These are phyloP conservation scores for Kodamaea jinghongensis DNA, from an alignment of 805 yeast species.

Conservation along the genomic window DNA sequence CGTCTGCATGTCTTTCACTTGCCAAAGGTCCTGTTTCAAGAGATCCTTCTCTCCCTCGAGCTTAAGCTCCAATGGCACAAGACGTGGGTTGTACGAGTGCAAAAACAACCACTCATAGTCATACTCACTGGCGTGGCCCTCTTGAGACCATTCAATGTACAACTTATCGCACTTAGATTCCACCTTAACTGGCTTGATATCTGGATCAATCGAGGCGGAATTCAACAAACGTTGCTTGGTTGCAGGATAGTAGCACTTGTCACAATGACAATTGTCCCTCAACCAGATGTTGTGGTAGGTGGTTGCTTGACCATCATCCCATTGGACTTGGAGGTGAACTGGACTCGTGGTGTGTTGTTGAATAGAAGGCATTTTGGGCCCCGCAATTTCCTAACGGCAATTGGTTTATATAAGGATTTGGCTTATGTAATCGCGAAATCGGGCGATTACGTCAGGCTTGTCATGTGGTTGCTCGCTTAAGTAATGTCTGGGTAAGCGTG, in stretches of 20 bases:
- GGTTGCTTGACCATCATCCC: conserved; percentile 9
- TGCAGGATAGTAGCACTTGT: conserved; percentile 47
- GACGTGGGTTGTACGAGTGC: conserved; percentile 53
- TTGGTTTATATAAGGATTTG: no score
- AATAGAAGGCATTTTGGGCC: conserved; percentile 3
- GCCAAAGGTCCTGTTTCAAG: conserved; percentile 44
- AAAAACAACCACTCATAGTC: conserved; percentile 41
- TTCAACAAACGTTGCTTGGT: conserved; percentile 62
- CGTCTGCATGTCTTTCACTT: conserved; percentile 34
- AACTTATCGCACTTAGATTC: conserved; percentile 16
- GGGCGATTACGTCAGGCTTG: no score
- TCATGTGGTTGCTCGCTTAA: no score
- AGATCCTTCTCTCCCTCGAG: conserved; percentile 22
- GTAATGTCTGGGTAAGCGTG: no score
- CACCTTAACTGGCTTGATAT: conserved; percentile 11
- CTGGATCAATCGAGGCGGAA: conserved; percentile 43
- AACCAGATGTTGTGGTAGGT: conserved; percentile 53
- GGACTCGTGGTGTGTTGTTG: conserved; percentile 1
- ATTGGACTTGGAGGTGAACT: conserved; percentile 7
- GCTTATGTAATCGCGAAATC: no score
- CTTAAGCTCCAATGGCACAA: conserved; percentile 24
- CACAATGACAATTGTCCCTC: conserved; percentile 62
- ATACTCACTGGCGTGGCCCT: conserved; percentile 38
- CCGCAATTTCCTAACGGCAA: no score
- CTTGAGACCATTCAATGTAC: conserved; percentile 35